Evolutionary conservation across 805 yeast species (phyloP).

Genomic region (Diddensiella caesifluorescens): DNA sequence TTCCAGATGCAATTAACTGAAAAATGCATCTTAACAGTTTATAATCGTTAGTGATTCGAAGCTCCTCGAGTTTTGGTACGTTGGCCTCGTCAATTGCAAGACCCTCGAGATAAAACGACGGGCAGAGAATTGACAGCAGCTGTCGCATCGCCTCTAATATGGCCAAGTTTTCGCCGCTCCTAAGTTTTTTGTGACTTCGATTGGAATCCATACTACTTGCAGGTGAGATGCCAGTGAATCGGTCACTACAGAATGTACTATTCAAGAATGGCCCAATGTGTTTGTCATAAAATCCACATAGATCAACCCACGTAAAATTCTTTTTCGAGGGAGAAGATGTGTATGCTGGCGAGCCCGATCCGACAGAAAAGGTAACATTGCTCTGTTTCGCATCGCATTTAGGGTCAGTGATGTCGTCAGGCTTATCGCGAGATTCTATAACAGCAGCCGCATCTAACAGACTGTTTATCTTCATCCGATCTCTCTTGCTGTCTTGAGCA

Average conservation of each 20-base stretch:
- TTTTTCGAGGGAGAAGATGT: too few relatives aligned
- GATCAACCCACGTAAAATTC: constrained; percentile 21
- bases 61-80: constrained; percentile 27
- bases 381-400: too few relatives aligned
- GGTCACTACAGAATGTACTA: constrained; percentile 21
- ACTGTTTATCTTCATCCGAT: constrained; percentile 22
- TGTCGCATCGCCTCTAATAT: constrained; percentile 32
- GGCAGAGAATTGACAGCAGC: constrained; percentile 22
- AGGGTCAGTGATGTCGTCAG: background rate
- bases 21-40: constrained; percentile 25
- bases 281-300: constrained; percentile 20
- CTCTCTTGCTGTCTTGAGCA: background rate
- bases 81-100: constrained; percentile 21
- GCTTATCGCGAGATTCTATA: constrained; percentile 9
- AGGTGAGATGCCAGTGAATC: constrained; percentile 18
- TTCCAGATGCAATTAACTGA: constrained; percentile 16
- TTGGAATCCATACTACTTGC: background rate
- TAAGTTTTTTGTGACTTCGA: constrained; percentile 7
- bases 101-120: constrained; percentile 14
- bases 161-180: constrained; percentile 25
- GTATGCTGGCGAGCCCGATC: too few relatives aligned
- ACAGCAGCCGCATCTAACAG: constrained; percentile 24
- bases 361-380: too few relatives aligned
- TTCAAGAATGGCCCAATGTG: constrained; percentile 26
- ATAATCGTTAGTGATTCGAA: constrained; percentile 31